phyloP scores from a whole-genome alignment of 2,329 filamentous ascomycete species.

The Elsinoe perseae region DNA sequence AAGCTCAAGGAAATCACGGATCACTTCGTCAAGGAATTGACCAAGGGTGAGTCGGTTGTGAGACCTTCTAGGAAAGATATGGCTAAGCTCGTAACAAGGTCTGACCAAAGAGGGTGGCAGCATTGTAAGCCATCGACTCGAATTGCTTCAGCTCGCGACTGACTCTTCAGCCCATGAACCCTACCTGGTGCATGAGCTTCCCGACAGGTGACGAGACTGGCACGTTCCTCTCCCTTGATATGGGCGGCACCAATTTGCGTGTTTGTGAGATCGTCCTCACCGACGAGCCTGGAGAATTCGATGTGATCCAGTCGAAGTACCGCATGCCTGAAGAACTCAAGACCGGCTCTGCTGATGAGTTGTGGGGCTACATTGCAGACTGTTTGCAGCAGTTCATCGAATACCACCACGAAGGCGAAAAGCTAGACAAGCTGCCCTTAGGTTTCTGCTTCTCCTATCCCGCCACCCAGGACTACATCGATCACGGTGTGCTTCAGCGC shows the following conservation, averaged over 20 bases:
- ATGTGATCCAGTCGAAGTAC: constrained; percentile 95
- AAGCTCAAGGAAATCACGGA: constrained; percentile 86
- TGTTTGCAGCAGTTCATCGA: constrained; percentile 86
- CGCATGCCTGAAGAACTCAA: constrained; percentile 90
- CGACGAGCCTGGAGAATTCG: constrained; percentile 80
- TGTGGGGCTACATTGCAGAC: constrained; percentile 93
- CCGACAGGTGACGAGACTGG: constrained; percentile 82
- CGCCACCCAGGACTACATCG: constrained; percentile 85
- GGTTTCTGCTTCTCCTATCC: constrained; percentile 97
- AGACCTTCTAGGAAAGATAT: constrained; percentile 15
- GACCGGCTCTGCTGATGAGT: constrained; percentile 70
- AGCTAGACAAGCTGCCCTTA: constrained; percentile 62
- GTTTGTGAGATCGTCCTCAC: constrained; percentile 89
- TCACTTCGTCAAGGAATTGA: constrained; percentile 82
- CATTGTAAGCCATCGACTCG: constrained; percentile 59
- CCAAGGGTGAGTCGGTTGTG: constrained; percentile 55
- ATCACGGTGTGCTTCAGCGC: constrained; percentile 83
- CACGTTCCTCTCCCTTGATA: constrained; percentile 82
- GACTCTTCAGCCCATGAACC: constrained; percentile 74
- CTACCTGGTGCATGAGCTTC: constrained; percentile 89
- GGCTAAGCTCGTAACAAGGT: constrained; percentile 41
- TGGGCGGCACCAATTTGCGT: constrained; percentile 92
- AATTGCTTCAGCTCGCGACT: neutral
- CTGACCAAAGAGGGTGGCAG: constrained; percentile 80
- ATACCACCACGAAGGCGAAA: constrained; percentile 64